Base-by-base conservation (phyloP, 1,284 basidiomycete genomes). In the Puccinia coronata region DNA sequence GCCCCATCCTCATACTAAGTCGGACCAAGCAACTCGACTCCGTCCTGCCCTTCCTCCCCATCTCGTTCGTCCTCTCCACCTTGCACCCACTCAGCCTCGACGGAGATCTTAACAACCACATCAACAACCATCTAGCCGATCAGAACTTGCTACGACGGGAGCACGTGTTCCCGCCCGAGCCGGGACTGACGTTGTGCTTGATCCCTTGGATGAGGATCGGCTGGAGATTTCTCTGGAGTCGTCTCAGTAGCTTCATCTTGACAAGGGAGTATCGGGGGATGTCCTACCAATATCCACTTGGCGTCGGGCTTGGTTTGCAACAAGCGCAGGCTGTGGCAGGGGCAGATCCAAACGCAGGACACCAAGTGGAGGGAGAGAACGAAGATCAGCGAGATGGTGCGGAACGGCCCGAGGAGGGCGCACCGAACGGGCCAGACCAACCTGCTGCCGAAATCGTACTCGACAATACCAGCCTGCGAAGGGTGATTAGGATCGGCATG, bases 1-100 rank as follows among this genome's bases (percentile, higher is more conserved):
- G 70, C 31, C 79, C 79, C n/a, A 80, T 80, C 79, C 51, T 80
- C 31, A 49, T 80, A 5, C 69, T 80, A 20, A 73, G 70, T 51
- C 23, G 70, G 43, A 80, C 79, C 36, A 80, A 49, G 28, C 57
- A 61, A 49, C 55, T 80, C 55, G 70, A 80, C 63, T 73, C 69
- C 16, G 43, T 80, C 47, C 55, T 80, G 1, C 79, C 79, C 23
- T 74, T 80, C 57, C 61, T 80, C 23, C 79, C 79, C 12, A 63
- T 80, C 49, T 80, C 79, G 11, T 53, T 80, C 16, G 34, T 80
- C 49, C 59, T 80, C 28, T 80, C 79, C 31, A 65, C 51, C 23
- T 53, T 74, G 25, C 41, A 39, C 12, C 59, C 79, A 0, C 36
- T 59, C 12, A 43, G 34, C 25, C 47, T 71, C 9, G 47, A 74